phyloP scores from a whole-genome alignment of 805 yeast genomes.

The Metahyphopichia silvanorum region DNA sequence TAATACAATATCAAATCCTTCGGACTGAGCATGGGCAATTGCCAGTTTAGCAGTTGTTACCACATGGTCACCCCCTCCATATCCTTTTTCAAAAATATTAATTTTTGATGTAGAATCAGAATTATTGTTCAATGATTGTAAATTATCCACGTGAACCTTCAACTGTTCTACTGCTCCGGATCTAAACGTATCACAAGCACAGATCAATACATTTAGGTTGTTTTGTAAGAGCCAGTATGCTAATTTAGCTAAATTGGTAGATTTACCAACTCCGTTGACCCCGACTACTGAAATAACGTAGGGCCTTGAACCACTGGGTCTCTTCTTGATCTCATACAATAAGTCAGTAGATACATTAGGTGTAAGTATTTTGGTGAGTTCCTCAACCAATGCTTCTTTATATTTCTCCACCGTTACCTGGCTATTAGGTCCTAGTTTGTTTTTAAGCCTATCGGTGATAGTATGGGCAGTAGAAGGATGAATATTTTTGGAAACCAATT shows the following conservation, averaged over 20 bases:
- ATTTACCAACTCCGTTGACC: slow-evolving; percentile 97
- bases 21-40: slow-evolving; percentile 68
- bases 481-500: slow-evolving; percentile 80
- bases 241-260: slow-evolving; percentile 88
- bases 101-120: slow-evolving; percentile 44
- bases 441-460: slow-evolving; percentile 66
- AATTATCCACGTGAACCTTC: slow-evolving; percentile 86
- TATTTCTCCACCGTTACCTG: slow-evolving; percentile 70
- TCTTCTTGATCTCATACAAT: slow-evolving; percentile 69
- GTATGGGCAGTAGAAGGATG: slow-evolving; percentile 84
- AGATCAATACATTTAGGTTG: slow-evolving; percentile 78
- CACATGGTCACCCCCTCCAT: slow-evolving; percentile 93
- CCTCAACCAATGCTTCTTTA: slow-evolving; percentile 59
- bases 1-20: slow-evolving; percentile 77
- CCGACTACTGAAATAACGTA: slow-evolving; percentile 97
- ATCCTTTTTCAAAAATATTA: slow-evolving; percentile 90
- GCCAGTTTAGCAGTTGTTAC: slow-evolving; percentile 92
- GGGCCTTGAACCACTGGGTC: slow-evolving; percentile 47
- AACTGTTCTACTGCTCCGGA: slow-evolving; percentile 99
- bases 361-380: slow-evolving; percentile 72
- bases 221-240: slow-evolving; percentile 96
- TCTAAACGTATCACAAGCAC: slow-evolving; percentile 97
- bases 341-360: slow-evolving; percentile 90
- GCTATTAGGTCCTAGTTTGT: slow-evolving; percentile 70
- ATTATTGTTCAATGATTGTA: slow-evolving; percentile 61